Evolutionary conservation across 2,329 filamentous ascomycete species (phyloP), one percentile per base, ranked within the genome.

Genomic region (Fusarium compactum): DNA sequence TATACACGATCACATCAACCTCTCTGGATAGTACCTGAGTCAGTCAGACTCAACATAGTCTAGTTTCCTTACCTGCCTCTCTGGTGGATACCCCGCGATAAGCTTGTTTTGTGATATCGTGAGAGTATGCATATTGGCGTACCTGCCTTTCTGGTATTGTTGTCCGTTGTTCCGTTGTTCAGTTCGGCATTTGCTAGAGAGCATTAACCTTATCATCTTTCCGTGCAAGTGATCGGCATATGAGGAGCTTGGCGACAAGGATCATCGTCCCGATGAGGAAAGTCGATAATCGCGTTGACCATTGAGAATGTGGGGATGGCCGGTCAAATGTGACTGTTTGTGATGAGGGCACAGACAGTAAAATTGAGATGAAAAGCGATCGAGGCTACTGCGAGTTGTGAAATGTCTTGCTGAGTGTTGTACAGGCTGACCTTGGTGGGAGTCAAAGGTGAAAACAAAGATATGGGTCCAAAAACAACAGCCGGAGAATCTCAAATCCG

Each of bases 181-280:
- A 65, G 40, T 58, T 59, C 62, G 62, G 62, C 60, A 65, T 65
- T 58, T 41, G 27, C 16, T 22, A 41, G 18, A 34, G 47, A 65
- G 60, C 34, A 46, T 65, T 45, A 64, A 65, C 60, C 62, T 65
- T 65, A 65, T 65, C 62, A 58, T 58, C 11, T 18, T 64, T 45
- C 60, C 62, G 60, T 46, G 10, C 40, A 51, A 65, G 62, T 65
- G 62, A 65, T 65, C 60, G 60, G 45, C 62, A 65, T 65, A 58
- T 32, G 29, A 18, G 30, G 18, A 41, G 27, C 62, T 65, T 65
- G 52, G 60, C 62, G 25, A 9, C 62, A 65, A 44, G 62, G 62
- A 57, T 65, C 30, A n/a, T 22, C 16, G 18, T 58, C 62, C 62
- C 40, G 60, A 65, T 65, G 52, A 51, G 62, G 62, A 44, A 65